phyloP scores from a whole-genome alignment of 768 basidiomycete species.

The Phanerodontia chrysosporium region DNA sequence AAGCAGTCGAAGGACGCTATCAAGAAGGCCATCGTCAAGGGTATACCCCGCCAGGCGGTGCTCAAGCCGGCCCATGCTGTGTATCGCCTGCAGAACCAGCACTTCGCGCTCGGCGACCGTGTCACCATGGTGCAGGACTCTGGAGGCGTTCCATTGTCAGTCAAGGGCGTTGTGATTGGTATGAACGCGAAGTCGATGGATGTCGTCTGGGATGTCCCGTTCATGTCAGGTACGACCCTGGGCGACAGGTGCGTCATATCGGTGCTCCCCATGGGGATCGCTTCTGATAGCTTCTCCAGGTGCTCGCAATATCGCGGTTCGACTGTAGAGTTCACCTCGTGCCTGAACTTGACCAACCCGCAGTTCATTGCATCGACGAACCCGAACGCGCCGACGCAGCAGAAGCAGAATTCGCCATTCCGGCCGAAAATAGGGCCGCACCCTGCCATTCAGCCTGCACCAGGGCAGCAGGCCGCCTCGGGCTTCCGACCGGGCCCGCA shows the following conservation, averaged over 20 bases:
- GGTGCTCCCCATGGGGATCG: constrained; percentile 4
- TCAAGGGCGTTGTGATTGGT: constrained; percentile 92
- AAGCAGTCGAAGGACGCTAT: constrained; percentile 59
- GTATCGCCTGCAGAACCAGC: constrained; percentile 86
- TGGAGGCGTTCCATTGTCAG: constrained; percentile 84
- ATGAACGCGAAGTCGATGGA: constrained; percentile 86
- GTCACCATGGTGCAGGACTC: constrained; percentile 96
- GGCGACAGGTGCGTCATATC: constrained; percentile 60
- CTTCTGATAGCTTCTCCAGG: constrained; percentile 32
- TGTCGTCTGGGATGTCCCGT: constrained; percentile 92
- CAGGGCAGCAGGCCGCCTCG: constrained; percentile 50
- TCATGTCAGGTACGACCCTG: constrained; percentile 88
- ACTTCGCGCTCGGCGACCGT: constrained; percentile 84
- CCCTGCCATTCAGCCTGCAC: constrained; percentile 51
- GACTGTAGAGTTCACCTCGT: constrained; percentile 80
- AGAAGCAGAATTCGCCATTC: constrained; percentile 47
- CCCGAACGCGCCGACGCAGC: constrained; percentile 49
- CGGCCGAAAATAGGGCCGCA: constrained; percentile 65
- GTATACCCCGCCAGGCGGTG: constrained; percentile 88
- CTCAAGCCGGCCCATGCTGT: constrained; percentile 89
- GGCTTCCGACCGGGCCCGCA: constrained; percentile 60
- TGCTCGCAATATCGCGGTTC: constrained; percentile 93
- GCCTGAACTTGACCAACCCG: constrained; percentile 81
- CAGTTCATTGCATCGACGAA: constrained; percentile 82
- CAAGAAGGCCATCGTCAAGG: constrained; percentile 91